Percentiles rank a stretch among this genome's conserved stretches.
Evolutionary conservation across 2,329 filamentous ascomycete genomes (phyloP).

Genomic region (Metarhizium anisopliae): DNA sequence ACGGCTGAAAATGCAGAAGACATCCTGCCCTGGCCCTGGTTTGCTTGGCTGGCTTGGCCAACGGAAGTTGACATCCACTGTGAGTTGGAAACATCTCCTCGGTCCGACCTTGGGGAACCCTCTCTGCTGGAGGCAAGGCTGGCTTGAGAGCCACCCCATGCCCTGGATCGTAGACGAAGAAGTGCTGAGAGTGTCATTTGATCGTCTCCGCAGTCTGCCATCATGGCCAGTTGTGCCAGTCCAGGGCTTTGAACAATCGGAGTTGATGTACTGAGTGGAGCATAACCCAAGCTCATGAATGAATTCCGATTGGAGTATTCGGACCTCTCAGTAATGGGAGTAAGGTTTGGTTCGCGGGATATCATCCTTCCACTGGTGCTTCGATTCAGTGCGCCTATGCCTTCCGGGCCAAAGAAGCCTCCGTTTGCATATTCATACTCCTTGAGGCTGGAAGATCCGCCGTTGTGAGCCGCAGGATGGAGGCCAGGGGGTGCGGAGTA

Average conservation of each 20-base stretch:
- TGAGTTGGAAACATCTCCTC: constrained; percentile 30
- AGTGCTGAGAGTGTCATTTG: constrained; percentile 68
- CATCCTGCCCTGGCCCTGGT: constrained; percentile 31
- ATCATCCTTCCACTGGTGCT: constrained; percentile 65
- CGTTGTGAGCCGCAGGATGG: constrained; percentile 35
- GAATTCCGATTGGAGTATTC: constrained; percentile 96
- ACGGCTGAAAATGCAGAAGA: constrained; percentile 41
- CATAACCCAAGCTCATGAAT: constrained; percentile 59
- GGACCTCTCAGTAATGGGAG: constrained; percentile 89
- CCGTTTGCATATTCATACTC: constrained; percentile 62
- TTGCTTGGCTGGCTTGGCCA: constrained; percentile 1
- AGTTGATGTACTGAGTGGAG: constrained; percentile 31
- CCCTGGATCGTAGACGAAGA: constrained; percentile 61
- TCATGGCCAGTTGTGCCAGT: constrained; percentile 66
- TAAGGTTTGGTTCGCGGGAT: constrained; percentile 82
- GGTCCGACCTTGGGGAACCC: constrained; percentile 40
- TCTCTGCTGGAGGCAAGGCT: constrained; percentile 52
- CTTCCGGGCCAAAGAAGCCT: constrained; percentile 78
- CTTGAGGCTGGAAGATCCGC: constrained; percentile 21
- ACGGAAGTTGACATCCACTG: constrained; percentile 6
- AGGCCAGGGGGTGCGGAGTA: constrained; percentile 56
- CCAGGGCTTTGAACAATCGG: constrained; percentile 56
- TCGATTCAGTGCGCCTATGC: constrained; percentile 44
- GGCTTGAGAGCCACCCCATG: constrained; percentile 74
- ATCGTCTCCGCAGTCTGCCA: constrained; percentile 47